These are phyloP conservation scores for Fulvia fulva DNA, from an alignment of 2,329 filamentous ascomycete species.

Conservation along the genomic window DNA sequence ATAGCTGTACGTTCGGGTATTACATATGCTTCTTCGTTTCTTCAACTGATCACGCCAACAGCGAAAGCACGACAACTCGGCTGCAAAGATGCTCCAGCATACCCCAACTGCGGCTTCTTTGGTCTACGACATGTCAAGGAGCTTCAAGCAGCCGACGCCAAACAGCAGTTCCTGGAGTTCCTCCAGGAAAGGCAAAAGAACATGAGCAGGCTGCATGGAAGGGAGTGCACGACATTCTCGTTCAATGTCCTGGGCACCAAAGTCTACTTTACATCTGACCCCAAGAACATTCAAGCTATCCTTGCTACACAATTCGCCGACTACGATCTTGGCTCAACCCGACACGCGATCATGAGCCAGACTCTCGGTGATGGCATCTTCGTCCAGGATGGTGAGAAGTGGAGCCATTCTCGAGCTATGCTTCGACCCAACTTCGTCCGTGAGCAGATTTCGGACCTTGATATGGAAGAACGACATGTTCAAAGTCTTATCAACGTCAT, in stretches of 20 bases:
- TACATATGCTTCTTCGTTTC: background rate
- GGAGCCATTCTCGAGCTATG: conserved; percentile 36
- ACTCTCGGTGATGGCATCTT: conserved; percentile 35
- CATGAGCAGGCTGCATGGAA: conserved; percentile 25
- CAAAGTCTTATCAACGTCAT: conserved; percentile 33
- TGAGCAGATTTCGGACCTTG: conserved; percentile 37
- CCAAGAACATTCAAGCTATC: conserved; percentile 36
- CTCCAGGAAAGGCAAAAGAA: conserved; percentile 24
- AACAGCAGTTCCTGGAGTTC: conserved; percentile 28
- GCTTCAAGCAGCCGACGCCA: conserved; percentile 28
- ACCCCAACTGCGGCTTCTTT: conserved; percentile 25
- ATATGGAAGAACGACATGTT: conserved; percentile 35
- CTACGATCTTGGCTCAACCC: conserved; percentile 28
- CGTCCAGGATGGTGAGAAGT: conserved; percentile 33
- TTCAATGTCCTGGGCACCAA: conserved; percentile 24
- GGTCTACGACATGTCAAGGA: conserved; percentile 28
- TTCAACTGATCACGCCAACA: conserved; percentile 7
- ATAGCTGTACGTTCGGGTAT: no score
- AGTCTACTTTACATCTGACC: conserved; percentile 30
- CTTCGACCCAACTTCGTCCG: conserved; percentile 38
- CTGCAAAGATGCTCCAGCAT: conserved; percentile 25
- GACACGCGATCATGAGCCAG: conserved; percentile 28
- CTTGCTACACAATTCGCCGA: conserved; percentile 33
- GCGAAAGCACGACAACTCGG: conserved; percentile 23
- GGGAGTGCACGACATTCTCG: conserved; percentile 28